phyloP scores from a whole-genome alignment of 306 rosid species.

The Medicago arabica region DNA sequence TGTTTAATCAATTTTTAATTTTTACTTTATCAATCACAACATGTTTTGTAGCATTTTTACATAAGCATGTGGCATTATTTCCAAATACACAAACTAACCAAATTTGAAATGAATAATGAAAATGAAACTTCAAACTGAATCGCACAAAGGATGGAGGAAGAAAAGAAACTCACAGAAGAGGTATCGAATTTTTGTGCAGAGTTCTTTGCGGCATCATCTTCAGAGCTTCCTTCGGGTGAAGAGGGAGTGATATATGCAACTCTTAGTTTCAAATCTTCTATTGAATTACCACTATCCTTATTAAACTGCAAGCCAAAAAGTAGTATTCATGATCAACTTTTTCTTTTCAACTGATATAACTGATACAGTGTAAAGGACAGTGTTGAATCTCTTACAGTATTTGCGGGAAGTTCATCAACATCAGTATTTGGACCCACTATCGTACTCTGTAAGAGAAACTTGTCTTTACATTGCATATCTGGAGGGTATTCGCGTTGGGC shows the following conservation, averaged over 20 bases:
- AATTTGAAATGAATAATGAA: conserved; percentile 19
- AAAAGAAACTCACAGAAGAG: conserved; percentile 67
- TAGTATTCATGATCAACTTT: conserved; percentile 21
- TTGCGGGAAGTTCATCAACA: conserved; percentile 78
- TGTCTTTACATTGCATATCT: conserved; percentile 89
- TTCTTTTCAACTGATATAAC: conserved; percentile 25
- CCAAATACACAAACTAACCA: conserved; percentile 27
- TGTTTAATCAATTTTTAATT: conserved; percentile 32
- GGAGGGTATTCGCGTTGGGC: conserved; percentile 88
- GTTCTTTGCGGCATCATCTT: conserved; percentile 60
- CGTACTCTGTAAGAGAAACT: conserved; percentile 93
- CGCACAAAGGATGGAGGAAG: not conserved
- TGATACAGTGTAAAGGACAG: conserved; percentile 34
- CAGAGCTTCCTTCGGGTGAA: conserved; percentile 62
- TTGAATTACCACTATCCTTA: conserved; percentile 75
- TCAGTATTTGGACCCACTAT: conserved; percentile 69
- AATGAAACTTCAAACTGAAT: conserved; percentile 32
- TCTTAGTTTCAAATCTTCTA: conserved; percentile 90
- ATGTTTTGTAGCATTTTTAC: conserved; percentile 27
- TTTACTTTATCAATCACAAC: conserved; percentile 13
- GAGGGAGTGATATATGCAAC: conserved; percentile 62
- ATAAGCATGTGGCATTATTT: conserved; percentile 23
- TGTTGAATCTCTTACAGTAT: conserved; percentile 66
- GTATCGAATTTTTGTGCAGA: conserved; percentile 54
- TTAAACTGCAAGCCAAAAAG: conserved; percentile 64